Percentiles rank a stretch among this genome's conserved stretches.
Conservation (phyloP, 495 filamentous ascomycete species). For the Recurvomyces mirabilis region DNA sequence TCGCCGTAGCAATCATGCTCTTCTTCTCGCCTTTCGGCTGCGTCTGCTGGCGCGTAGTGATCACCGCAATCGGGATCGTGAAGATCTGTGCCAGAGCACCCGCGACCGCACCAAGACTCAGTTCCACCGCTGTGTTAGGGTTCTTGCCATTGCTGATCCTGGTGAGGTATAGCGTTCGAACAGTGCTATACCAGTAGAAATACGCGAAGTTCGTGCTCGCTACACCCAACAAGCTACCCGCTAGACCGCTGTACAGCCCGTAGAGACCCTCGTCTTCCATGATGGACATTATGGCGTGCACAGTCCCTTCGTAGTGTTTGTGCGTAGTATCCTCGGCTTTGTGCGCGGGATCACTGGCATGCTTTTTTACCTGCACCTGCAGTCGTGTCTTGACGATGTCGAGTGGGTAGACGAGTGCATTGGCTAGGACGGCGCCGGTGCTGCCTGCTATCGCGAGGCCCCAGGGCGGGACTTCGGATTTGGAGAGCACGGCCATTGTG, state of each 20-base stretch:
- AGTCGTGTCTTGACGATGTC: conserved; percentile 97
- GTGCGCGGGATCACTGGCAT: conserved; percentile 28
- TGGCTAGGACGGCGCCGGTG: conserved; percentile 86
- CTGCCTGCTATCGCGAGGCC: conserved; percentile 85
- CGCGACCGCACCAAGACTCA: conserved; percentile 75
- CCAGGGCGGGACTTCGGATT: conserved; percentile 77
- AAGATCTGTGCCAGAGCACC: conserved; percentile 90
- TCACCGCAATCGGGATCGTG: conserved; percentile 89
- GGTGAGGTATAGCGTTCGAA: conserved; percentile 70
- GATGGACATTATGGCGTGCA: conserved; percentile 84
- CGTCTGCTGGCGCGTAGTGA: conserved; percentile 94
- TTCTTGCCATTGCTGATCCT: conserved; percentile 46
- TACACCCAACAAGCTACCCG: conserved; percentile 76
- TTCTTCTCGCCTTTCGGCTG: conserved; percentile 73
- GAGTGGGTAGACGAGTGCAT: conserved; percentile 90
- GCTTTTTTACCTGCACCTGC: conserved; percentile 83
- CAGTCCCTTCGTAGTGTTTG: conserved; percentile 67
- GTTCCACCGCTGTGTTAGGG: conserved; percentile 75
- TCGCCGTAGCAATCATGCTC: conserved; percentile 76
- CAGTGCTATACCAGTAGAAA: conserved; percentile 97
- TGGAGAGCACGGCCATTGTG: conserved; percentile 70
- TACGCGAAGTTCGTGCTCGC: conserved; percentile 98
- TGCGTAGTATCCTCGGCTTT: conserved; percentile 28
- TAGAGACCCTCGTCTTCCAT: conserved; percentile 63
- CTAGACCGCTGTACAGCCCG: conserved; percentile 83